Conservation (phyloP, 208 protist species). For the Acanthamoeba sp. region DNA sequence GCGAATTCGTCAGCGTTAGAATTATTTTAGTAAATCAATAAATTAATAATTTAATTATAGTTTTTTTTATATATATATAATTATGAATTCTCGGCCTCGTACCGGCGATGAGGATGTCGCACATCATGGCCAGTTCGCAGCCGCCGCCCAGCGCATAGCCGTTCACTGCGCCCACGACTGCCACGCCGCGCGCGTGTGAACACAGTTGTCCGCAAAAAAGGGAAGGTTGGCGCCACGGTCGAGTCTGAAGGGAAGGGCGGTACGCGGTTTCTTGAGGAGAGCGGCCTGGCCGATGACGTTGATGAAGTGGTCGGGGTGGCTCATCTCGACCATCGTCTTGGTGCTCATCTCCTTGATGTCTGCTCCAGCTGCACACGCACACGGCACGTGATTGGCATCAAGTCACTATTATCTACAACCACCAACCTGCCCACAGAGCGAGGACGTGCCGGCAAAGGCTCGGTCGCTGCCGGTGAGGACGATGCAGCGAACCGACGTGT, state of each 20-base stretch:
- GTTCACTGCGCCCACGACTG: conserved; percentile 86
- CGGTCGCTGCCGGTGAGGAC: conserved; percentile 95
- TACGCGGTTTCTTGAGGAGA: conserved; percentile 85
- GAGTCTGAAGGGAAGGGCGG: no score
- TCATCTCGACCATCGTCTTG: conserved; percentile 89
- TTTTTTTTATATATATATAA: no score
- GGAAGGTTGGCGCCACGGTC: no score
- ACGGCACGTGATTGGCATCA: no score
- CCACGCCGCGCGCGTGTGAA: no score
- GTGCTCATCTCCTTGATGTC: conserved; percentile 96
- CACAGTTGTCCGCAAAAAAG: no score
- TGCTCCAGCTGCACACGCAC: conserved; percentile 89
- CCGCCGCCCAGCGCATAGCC: conserved; percentile 92
- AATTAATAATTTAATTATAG: no score
- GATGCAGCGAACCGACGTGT: conserved; percentile 91
- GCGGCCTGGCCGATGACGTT: conserved; percentile 84
- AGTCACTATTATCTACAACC: no score
- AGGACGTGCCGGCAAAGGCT: conserved; percentile 91
- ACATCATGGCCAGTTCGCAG: conserved; percentile 93
- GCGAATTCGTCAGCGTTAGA: no score
- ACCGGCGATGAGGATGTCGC: conserved; percentile 88
- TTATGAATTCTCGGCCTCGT: no score
- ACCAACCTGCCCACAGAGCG: no score
- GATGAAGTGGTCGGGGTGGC: conserved; percentile 89
- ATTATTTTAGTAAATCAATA: no score